Evolutionary conservation across 1,139 yeast species (phyloP).

Genomic region (Entelexis sorbosivorans): DNA sequence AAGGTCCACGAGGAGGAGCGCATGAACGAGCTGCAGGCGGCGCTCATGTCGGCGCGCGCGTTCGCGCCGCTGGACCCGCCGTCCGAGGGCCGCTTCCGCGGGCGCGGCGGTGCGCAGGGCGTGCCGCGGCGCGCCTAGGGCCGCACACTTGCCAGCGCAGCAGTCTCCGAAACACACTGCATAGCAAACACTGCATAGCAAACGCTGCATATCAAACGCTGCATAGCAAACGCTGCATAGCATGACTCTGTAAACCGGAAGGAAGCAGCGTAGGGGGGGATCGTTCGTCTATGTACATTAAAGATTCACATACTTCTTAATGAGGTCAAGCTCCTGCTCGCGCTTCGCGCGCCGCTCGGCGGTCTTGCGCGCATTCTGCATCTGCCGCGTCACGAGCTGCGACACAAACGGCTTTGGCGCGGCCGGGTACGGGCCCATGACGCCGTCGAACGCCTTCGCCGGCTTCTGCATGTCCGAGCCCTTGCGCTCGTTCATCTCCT

Average conservation of each 20-base stretch:
- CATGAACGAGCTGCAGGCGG: conserved; percentile 22
- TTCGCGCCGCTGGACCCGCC: conserved; percentile 6
- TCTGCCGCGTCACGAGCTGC: conserved; percentile 37
- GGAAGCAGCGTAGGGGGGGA: too few relatives aligned
- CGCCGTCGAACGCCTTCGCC: conserved; percentile 63
- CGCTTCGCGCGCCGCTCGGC: conserved; percentile 18
- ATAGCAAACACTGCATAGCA: too few relatives aligned
- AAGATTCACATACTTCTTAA: conserved; percentile 18
- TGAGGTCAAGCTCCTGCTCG: conserved; percentile 20
- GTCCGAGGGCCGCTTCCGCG: conserved; percentile 24
- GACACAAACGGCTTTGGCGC: conserved; percentile 63
- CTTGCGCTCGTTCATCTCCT: conserved; percentile 34
- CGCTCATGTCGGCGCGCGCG: conserved; percentile 19
- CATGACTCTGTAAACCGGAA: too few relatives aligned
- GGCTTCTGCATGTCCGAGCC: conserved; percentile 68
- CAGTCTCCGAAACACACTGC: too few relatives aligned
- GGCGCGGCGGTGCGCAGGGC: conserved; percentile 32
- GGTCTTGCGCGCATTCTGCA: conserved; percentile 28
- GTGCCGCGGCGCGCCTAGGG: conserved; percentile 11
- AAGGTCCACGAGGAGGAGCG: conserved; percentile 25
- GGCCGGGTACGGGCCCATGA: conserved; percentile 57
- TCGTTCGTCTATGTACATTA: neutral
- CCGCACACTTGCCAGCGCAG: too few relatives aligned
- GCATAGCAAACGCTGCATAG: too few relatives aligned
- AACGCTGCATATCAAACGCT: too few relatives aligned